phyloP scores from a whole-genome alignment of 2,329 filamentous ascomycete genomes.

The Blastomyces parvus region DNA sequence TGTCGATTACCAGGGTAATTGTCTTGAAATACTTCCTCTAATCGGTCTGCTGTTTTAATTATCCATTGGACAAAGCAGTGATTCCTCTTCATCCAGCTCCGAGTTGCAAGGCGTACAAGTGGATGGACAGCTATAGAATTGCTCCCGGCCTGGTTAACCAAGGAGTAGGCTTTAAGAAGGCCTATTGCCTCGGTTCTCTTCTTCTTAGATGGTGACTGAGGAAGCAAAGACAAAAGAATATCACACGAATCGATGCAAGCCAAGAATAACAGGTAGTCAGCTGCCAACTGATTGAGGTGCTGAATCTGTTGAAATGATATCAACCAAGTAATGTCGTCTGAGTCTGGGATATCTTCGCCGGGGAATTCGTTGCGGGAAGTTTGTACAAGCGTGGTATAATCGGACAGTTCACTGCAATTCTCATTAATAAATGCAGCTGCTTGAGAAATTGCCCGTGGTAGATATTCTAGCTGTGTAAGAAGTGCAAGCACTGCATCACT shows the following conservation, averaged over 20 bases:
- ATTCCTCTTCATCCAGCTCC: conserved; percentile 25
- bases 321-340: conserved; percentile 30
- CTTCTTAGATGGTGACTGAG: conserved; percentile 15
- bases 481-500: neutral
- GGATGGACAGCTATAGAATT: conserved; percentile 20
- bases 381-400: too few species aligned
- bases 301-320: conserved; percentile 31
- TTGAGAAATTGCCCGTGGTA: neutral
- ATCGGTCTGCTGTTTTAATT: conserved; percentile 14
- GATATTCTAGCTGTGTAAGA: neutral
- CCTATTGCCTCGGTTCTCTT: conserved; percentile 24
- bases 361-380: too few species aligned
- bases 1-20: conserved; percentile 15
- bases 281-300: conserved; percentile 23
- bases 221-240: conserved; percentile 29
- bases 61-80: conserved; percentile 15
- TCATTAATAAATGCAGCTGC: too few species aligned
- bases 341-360: conserved; percentile 25
- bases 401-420: too few species aligned
- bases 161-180: conserved; percentile 25
- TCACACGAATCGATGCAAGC: conserved; percentile 24
- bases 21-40: conserved; percentile 21
- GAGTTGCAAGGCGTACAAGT: conserved; percentile 29
- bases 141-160: conserved; percentile 19
- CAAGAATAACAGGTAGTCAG: conserved; percentile 29